Percentiles rank a stretch among this genome's conserved stretches.
Evolutionary conservation across 1,284 basidiomycete species (phyloP).

Genomic region (Pascua sp.): DNA sequence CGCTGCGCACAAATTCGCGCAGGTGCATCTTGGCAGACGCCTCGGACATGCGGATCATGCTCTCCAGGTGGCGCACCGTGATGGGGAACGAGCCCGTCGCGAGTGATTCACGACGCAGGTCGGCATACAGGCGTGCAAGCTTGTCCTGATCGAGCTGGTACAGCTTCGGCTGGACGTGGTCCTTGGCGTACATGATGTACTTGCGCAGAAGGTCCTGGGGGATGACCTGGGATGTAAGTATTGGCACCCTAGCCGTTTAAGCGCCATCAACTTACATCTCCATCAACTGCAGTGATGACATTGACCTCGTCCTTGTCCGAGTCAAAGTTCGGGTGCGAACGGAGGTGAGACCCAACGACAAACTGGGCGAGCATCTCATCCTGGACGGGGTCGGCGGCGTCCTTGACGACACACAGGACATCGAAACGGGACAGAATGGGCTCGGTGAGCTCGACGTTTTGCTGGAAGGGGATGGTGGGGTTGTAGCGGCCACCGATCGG

Average conservation of each 20-base stretch:
- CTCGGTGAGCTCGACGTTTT: slow-evolving; percentile 98
- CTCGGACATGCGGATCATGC: slow-evolving; percentile 99
- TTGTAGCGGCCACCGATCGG: slow-evolving; percentile 94
- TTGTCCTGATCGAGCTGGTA: slow-evolving; percentile 96
- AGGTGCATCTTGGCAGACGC: slow-evolving; percentile 98
- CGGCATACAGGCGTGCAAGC: slow-evolving; percentile 89
- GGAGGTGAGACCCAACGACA: slow-evolving; percentile 90
- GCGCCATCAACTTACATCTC: slow-evolving; percentile 65
- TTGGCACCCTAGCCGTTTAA: neutral
- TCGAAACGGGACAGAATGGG: slow-evolving; percentile 99
- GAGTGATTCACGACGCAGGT: slow-evolving; percentile 90
- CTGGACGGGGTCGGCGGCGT: slow-evolving; percentile 91
- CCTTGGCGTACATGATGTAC: slow-evolving; percentile 98
- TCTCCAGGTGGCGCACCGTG: slow-evolving; percentile 95
- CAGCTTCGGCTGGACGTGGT: slow-evolving; percentile 86
- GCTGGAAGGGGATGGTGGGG: slow-evolving; percentile 94
- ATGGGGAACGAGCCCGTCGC: slow-evolving; percentile 98
- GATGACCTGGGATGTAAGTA: slow-evolving; percentile 64
- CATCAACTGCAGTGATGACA: slow-evolving; percentile 82
- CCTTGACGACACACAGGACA: slow-evolving; percentile 96
- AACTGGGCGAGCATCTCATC: slow-evolving; percentile 96
- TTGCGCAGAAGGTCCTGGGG: slow-evolving; percentile 96
- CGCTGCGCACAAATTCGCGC: slow-evolving; percentile 88
- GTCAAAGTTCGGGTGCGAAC: slow-evolving; percentile 92
- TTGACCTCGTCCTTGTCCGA: slow-evolving; percentile 77